Evolutionary conservation across 768 basidiomycete species (phyloP).

Genomic region (Hortiboletus campestris): DNA sequence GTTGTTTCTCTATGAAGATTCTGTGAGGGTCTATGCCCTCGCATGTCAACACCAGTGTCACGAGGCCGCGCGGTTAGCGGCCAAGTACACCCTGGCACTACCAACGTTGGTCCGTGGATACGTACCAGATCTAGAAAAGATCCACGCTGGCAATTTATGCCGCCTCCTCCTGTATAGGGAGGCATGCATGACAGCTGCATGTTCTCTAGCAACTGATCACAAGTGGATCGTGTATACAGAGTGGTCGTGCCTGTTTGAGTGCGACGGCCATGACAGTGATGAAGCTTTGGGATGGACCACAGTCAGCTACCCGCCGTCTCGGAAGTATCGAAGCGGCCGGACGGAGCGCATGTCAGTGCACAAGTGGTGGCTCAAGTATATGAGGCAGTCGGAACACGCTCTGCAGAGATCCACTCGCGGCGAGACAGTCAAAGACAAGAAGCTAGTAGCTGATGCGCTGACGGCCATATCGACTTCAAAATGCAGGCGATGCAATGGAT

Average conservation of each 20-base stretch:
- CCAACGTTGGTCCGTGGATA: neutral
- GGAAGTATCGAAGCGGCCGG: constrained; percentile 1
- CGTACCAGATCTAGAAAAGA: constrained; percentile 12
- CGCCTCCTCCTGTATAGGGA: constrained; percentile 13
- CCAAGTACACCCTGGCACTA: constrained; percentile 3
- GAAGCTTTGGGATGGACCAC: neutral
- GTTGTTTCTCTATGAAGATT: neutral
- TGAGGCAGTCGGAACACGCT: constrained; percentile 6
- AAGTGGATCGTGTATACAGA: constrained; percentile 1
- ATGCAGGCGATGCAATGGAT: neutral
- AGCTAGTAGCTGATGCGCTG: neutral
- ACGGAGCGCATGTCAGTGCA: neutral
- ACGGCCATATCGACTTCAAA: constrained; percentile 4
- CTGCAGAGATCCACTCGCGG: constrained; percentile 2
- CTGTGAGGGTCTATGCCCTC: constrained; percentile 8
- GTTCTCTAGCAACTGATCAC: constrained; percentile 1
- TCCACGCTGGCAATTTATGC: constrained; percentile 4
- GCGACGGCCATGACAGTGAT: neutral
- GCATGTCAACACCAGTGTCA: constrained; percentile 6
- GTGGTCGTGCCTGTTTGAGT: constrained; percentile 1
- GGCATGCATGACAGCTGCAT: neutral
- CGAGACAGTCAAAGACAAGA: neutral
- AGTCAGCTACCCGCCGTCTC: neutral
- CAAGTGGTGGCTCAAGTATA: constrained; percentile 15
- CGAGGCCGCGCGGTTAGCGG: constrained; percentile 5